phyloP scores from a whole-genome alignment of 768 basidiomycete species.

The Macrocybe gigantea region DNA sequence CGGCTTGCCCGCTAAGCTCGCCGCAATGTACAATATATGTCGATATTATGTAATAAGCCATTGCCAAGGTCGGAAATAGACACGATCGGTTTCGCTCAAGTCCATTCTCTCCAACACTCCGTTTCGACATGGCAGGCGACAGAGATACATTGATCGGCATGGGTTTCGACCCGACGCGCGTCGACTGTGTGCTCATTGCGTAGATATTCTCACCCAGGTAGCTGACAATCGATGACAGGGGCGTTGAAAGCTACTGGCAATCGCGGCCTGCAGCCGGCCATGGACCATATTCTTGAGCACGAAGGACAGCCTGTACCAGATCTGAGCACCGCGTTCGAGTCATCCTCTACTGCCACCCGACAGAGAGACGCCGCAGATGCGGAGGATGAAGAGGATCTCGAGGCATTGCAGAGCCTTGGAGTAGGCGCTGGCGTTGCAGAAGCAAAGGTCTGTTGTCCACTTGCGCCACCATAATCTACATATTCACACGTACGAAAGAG shows the following conservation, averaged over 20 bases:
- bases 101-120: neutral
- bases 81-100: neutral
- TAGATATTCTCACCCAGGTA: neutral
- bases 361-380: slow-evolving; percentile 34
- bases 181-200: slow-evolving; percentile 59
- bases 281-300: slow-evolving; percentile 86
- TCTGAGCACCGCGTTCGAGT: slow-evolving; percentile 35
- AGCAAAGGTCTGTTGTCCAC: slow-evolving; percentile 46
- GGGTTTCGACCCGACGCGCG: slow-evolving; percentile 81
- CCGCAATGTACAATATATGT: no score
- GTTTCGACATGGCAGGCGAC: slow-evolving; percentile 44
- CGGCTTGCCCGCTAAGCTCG: no score
- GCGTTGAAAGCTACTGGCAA: slow-evolving; percentile 80
- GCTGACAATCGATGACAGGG: slow-evolving; percentile 45
- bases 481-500: slow-evolving; percentile 36
- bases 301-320: slow-evolving; percentile 73
- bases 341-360: slow-evolving; percentile 16
- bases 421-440: slow-evolving; percentile 40
- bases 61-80: no score
- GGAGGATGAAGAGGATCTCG: slow-evolving; percentile 72
- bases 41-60: no score
- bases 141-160: slow-evolving; percentile 73
- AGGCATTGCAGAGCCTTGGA: slow-evolving; percentile 50
- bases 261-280: slow-evolving; percentile 83
- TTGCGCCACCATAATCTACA: neutral